Base-by-base conservation (phyloP, 768 basidiomycete genomes). In the Leccinum obscurum region DNA sequence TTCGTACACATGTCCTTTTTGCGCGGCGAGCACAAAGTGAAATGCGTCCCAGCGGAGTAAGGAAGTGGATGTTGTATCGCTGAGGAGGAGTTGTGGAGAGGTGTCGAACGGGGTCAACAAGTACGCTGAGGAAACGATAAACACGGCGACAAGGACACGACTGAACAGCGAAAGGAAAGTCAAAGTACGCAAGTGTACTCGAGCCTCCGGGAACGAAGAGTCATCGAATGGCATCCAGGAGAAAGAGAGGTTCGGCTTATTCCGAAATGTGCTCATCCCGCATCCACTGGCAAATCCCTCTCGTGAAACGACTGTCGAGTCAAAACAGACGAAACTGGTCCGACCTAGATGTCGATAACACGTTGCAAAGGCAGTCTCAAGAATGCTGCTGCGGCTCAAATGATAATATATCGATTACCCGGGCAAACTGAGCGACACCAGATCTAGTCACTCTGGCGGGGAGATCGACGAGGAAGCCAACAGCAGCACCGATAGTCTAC, bases 41-140 rank as follows among this genome's bases (percentile, higher is more conserved):
- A 98, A 82, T 3, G 80, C 80, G 69, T 98, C 96, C 97, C 96
- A 99, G 65, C 94, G 85, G 10, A 94, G 77, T 3, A 86, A 70
- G 6, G 74, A 65, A 20, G 72, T 70, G 1, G 63, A 54, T 24
- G 54, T 37, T 11, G 55, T 17, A 13, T 41, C 49, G 24, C 17
- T 41, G 50, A 74, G 37, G 13, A 64, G 13, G 39, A 75, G 68
- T 39, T 41, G 56, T 17, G 74, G 69, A 30, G 72, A 74, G 13
- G 61, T 62, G 15, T 74, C 72, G 15, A 74, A 74, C 56, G 65
- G 32, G 10, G 67, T 58, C 3, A 75, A 59, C 13, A 58, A 37
- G 17, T 52, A 55, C 6, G 74, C 35, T 7, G 72, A 69, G 3
- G 60, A 55, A n/a, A 60, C 24, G 55, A 69, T 26, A 50, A 74